phyloP scores from a whole-genome alignment of 75 land plant genomes.

The Selaginella moellendorffii region DNA sequence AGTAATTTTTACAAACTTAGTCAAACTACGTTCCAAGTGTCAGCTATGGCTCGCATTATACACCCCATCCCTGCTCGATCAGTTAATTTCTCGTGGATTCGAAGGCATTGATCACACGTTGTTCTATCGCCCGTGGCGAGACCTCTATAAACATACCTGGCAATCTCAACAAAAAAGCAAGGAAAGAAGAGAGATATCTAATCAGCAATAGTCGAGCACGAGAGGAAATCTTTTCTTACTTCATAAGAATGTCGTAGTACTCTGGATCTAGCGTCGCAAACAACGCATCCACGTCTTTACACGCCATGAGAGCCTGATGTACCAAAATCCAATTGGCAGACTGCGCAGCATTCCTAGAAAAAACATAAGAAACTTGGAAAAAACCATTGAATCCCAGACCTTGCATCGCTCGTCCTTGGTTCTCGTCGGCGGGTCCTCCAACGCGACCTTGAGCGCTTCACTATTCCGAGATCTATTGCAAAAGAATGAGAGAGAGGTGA shows the following conservation, averaged over 20 bases:
- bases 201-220: no score
- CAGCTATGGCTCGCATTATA: slow-evolving; percentile 74
- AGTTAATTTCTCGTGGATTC: slow-evolving; percentile 77
- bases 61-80: slow-evolving; percentile 91
- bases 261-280: slow-evolving; percentile 70
- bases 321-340: slow-evolving; percentile 98
- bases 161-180: background rate
- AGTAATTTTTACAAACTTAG: no score
- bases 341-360: slow-evolving; percentile 24
- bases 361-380: no score
- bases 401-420: slow-evolving; percentile 91
- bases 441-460: slow-evolving; percentile 86
- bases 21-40: slow-evolving; percentile 32
- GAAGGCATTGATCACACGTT: slow-evolving; percentile 93
- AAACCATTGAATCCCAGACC: slow-evolving; percentile 22
- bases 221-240: no score
- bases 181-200: background rate
- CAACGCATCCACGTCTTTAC: slow-evolving; percentile 76
- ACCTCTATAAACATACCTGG: slow-evolving; percentile 85
- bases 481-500: background rate
- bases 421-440: slow-evolving; percentile 67
- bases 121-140: slow-evolving; percentile 93
- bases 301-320: slow-evolving; percentile 94
- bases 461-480: slow-evolving; percentile 56
- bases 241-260: slow-evolving; percentile 96